These are phyloP conservation scores for Sporormia fimetaria DNA, from an alignment of 495 filamentous ascomycete species.

Conservation along the genomic window DNA sequence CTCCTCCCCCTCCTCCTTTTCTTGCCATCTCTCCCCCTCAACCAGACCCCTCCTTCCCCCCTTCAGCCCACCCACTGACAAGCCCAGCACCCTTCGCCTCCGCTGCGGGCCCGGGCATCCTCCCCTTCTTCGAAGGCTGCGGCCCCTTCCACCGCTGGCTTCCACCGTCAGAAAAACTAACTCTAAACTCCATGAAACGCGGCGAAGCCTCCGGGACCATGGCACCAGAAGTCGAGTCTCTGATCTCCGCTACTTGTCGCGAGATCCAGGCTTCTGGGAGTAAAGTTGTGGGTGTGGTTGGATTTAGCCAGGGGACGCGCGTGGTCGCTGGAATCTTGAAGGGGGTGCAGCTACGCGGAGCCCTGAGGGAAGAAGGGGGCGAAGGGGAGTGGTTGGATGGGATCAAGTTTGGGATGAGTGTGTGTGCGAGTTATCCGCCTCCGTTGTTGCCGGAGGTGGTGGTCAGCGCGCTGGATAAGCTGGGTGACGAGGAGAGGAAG, in stretches of 20 bases:
- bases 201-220: neutral
- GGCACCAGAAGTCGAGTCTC: slow-evolving; percentile 3
- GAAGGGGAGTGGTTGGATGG: too few species aligned
- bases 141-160: slow-evolving; percentile 22
- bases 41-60: slow-evolving; percentile 6
- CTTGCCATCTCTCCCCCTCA: neutral
- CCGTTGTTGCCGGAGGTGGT: slow-evolving; percentile 4
- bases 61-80: neutral
- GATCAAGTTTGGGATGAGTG: slow-evolving; percentile 11
- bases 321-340: slow-evolving; percentile 17
- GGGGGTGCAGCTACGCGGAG: too few species aligned
- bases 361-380: too few species aligned
- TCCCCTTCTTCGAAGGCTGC: slow-evolving; percentile 19
- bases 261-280: neutral
- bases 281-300: slow-evolving; percentile 12
- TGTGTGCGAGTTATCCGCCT: slow-evolving; percentile 13
- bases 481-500: neutral
- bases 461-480: neutral
- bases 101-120: neutral
- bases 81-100: slow-evolving; percentile 9
- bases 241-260: slow-evolving; percentile 1
- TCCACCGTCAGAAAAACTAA: slow-evolving; percentile 1
- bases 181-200: slow-evolving; percentile 1
- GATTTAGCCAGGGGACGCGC: slow-evolving; percentile 16
- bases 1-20: neutral